Evolutionary conservation across 306 rosid species (phyloP).

Genomic region (Parietaria judaica): DNA sequence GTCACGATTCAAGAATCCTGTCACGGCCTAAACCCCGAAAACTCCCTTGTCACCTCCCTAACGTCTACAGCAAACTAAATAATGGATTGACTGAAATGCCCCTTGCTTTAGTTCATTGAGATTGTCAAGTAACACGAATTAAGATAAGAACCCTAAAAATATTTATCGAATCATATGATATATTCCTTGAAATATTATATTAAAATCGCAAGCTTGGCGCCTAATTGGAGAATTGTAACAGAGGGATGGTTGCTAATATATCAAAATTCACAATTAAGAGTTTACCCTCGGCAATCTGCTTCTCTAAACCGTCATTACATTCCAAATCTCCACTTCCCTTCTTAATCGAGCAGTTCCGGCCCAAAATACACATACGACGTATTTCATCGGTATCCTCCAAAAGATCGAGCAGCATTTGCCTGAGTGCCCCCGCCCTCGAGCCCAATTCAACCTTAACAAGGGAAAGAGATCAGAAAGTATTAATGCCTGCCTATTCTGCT

Average conservation of each 20-base stretch:
- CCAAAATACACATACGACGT: slow-evolving; percentile 84
- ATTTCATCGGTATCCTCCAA: slow-evolving; percentile 86
- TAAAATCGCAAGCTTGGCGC: too few species aligned
- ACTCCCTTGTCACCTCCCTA: too few species aligned
- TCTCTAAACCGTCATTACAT: slow-evolving; percentile 64
- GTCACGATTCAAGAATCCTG: too few species aligned
- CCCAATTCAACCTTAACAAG: slow-evolving; percentile 79
- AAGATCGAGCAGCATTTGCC: slow-evolving; percentile 94
- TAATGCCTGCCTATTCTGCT: slow-evolving; percentile 3
- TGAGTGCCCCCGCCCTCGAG: slow-evolving; percentile 90
- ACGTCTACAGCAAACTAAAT: too few species aligned
- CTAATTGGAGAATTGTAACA: too few species aligned
- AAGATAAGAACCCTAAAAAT: too few species aligned
- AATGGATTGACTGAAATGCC: too few species aligned
- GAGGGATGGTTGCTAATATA: not conserved
- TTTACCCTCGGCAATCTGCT: slow-evolving; percentile 89
- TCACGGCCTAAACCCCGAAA: too few species aligned
- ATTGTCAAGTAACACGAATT: too few species aligned
- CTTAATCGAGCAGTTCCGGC: slow-evolving; percentile 64
- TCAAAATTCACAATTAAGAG: slow-evolving; percentile 9
- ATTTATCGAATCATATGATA: too few species aligned
- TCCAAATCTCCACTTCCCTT: slow-evolving; percentile 51
- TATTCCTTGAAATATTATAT: too few species aligned
- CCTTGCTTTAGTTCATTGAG: too few species aligned
- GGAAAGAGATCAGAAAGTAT: slow-evolving; percentile 12